Evolutionary conservation across 2,329 filamentous ascomycete species (phyloP).

Genomic region (Helotiales sp.): DNA sequence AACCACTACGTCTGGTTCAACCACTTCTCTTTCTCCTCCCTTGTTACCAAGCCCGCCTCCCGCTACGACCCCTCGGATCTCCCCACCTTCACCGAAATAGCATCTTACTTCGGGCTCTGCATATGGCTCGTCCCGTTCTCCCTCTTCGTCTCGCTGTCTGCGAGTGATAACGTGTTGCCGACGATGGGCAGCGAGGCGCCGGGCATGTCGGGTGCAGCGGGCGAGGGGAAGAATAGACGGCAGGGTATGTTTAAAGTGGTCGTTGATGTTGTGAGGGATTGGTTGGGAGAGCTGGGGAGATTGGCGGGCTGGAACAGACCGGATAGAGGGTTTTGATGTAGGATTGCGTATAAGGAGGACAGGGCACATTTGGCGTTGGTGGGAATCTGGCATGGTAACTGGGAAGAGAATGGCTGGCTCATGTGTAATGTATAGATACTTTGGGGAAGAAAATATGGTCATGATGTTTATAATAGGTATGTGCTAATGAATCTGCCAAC

Average conservation of each 20-base stretch:
- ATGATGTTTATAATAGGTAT: conserved; percentile 22
- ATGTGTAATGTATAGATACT: not conserved
- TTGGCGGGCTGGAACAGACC: conserved; percentile 40
- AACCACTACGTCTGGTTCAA: conserved; percentile 98
- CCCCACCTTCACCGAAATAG: conserved; percentile 91
- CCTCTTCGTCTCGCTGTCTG: conserved; percentile 91
- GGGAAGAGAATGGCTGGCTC: conserved; percentile 11
- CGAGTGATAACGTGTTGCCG: conserved; percentile 92
- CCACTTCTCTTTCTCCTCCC: conserved; percentile 76
- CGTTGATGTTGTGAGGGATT: conserved; percentile 61
- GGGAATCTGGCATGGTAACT: not conserved
- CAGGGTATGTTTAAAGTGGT: conserved; percentile 71
- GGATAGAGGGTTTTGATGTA: conserved; percentile 36
- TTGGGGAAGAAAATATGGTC: not conserved
- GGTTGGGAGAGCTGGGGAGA: conserved; percentile 49
- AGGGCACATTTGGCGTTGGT: conserved; percentile 21
- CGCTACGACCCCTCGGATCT: conserved; percentile 67
- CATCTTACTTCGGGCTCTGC: conserved; percentile 93
- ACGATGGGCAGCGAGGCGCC: conserved; percentile 81
- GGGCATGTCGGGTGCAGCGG: conserved; percentile 41
- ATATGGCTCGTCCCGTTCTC: conserved; percentile 97
- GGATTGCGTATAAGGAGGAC: not conserved
- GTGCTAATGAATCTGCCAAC: conserved; percentile 24
- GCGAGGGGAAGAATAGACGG: conserved; percentile 54
- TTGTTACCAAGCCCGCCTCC: conserved; percentile 60